A percentile compares a stretch with the other conserved stretches of the same genome.
These are phyloP conservation scores for Chionographis japonica DNA, from an alignment of 106 monocot genomes.

Conservation along the genomic window DNA sequence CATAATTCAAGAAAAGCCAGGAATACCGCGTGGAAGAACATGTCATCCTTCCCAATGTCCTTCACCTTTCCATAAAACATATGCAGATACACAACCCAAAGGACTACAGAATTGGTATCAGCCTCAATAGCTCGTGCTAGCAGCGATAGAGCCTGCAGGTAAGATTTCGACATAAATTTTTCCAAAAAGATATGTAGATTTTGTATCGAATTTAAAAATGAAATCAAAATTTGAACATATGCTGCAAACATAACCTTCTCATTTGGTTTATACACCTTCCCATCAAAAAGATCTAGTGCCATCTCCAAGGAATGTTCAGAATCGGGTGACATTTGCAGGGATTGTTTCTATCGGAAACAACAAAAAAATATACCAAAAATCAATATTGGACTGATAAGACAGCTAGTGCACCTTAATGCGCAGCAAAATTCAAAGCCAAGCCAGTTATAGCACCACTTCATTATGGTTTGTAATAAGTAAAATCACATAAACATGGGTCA, in stretches of 20 bases:
- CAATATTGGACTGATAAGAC: not conserved
- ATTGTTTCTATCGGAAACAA: constrained; percentile 28
- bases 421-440: no score
- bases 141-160: constrained; percentile 59
- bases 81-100: constrained; percentile 84
- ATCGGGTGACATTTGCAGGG: constrained; percentile 44
- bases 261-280: constrained; percentile 26
- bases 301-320: constrained; percentile 69
- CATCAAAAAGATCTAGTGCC: constrained; percentile 50
- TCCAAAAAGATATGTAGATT: no score
- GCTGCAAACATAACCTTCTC: constrained; percentile 44
- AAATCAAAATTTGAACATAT: not conserved
- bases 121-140: constrained; percentile 75
- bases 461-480: no score
- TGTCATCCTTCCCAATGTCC: constrained; percentile 73
- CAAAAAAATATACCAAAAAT: not conserved
- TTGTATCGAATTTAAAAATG: not conserved
- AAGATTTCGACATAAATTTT: constrained; percentile 7
- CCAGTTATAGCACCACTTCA: no score
- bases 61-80: constrained; percentile 75
- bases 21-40: constrained; percentile 80
- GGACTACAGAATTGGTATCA: constrained; percentile 42
- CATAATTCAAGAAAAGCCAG: not conserved
- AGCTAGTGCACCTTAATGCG: no score
- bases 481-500: no score